Evolutionary conservation across 495 filamentous ascomycete species (phyloP).

Genomic region (Clohesyomyces aquaticus): DNA sequence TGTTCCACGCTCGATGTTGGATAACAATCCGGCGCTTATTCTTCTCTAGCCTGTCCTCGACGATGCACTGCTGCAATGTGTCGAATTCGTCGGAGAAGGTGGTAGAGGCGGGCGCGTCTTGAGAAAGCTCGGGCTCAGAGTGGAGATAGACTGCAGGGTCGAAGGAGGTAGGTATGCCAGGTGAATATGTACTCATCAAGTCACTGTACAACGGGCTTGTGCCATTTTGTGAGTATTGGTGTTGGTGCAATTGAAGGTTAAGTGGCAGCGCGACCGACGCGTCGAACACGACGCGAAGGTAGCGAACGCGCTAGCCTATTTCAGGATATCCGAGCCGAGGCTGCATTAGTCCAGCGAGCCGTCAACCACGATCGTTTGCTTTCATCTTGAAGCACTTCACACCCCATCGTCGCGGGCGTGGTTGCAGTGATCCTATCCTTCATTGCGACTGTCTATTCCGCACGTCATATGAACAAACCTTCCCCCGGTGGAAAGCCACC

Average conservation of each 20-base stretch:
- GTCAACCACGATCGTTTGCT: too few relatives aligned
- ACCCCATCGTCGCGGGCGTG: too few relatives aligned
- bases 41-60: conserved; percentile 56
- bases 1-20: conserved; percentile 63
- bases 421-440: too few relatives aligned
- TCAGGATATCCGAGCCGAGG: too few relatives aligned
- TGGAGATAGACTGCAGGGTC: conserved; percentile 59
- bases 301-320: neutral
- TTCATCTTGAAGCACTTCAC: too few relatives aligned
- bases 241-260: neutral
- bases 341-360: too few relatives aligned
- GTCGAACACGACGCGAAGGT: neutral
- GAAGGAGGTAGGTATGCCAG: conserved; percentile 53
- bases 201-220: neutral
- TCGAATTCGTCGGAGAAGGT: conserved; percentile 65
- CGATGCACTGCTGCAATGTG: conserved; percentile 56
- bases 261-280: neutral
- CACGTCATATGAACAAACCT: too few relatives aligned
- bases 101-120: conserved; percentile 39
- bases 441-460: too few relatives aligned
- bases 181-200: conserved; percentile 10
- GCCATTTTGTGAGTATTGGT: neutral
- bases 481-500: too few relatives aligned
- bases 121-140: conserved; percentile 47
- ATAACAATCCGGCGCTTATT: conserved; percentile 60